A percentile compares a stretch with the other conserved stretches of the same genome.
Conservation (phyloP, 148 eudicot genomes). For the Chenopodium quinoa region DNA sequence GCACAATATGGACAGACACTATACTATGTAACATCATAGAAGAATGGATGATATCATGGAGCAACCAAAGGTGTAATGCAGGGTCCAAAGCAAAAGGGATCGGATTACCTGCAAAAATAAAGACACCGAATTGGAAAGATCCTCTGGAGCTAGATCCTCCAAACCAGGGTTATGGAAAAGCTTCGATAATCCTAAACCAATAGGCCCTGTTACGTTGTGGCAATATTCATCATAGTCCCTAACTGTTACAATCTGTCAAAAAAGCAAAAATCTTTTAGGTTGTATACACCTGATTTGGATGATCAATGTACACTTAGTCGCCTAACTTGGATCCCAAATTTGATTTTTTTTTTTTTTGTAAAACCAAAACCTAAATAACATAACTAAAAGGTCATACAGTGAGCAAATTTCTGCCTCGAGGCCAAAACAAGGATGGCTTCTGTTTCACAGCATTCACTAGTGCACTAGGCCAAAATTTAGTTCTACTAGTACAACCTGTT, state of each 20-base stretch:
- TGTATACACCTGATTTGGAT: background rate
- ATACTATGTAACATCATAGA: conserved; percentile 15
- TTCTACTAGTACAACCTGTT: background rate
- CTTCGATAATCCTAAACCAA: conserved; percentile 86
- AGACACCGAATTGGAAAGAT: conserved; percentile 80
- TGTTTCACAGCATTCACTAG: background rate
- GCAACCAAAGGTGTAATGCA: background rate
- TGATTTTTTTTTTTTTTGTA: background rate
- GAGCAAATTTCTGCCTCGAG: background rate
- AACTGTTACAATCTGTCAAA: conserved; percentile 74
- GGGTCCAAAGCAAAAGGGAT: conserved; percentile 4
- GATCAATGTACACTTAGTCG: background rate
- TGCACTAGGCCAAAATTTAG: background rate
- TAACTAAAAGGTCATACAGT: background rate
- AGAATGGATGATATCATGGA: background rate
- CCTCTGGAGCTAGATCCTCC: conserved; percentile 63
- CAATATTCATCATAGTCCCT: conserved; percentile 93
- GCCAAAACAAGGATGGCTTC: background rate
- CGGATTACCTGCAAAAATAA: conserved; percentile 84
- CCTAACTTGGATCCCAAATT: background rate
- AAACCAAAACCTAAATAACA: background rate
- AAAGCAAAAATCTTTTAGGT: background rate
- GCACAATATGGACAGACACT: conserved; percentile 22
- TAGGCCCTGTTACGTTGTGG: conserved; percentile 86
- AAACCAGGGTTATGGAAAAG: conserved; percentile 83